Base-by-base conservation (phyloP, 1,139 yeast genomes). In the Kodamaea arcana region DNA sequence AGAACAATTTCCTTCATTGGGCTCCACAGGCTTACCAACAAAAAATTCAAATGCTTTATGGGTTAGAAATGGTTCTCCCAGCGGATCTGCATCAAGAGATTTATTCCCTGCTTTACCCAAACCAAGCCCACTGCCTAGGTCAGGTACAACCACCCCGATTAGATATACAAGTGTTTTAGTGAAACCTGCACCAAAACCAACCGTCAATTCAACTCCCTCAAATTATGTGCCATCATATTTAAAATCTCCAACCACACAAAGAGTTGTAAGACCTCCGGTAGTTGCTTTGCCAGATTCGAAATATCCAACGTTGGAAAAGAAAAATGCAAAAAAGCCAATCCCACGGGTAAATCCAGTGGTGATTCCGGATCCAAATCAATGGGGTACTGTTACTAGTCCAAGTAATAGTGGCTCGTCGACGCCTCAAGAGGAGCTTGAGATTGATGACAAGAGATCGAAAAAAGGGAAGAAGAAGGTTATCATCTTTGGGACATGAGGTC, bases 21-120 rank as follows among this genome's bases (percentile, higher is more conserved):
- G 47, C 2, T 10, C 44, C 40, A 26, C 25, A 24, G 12, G 14
- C 26, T 11, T 12, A 12, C 31, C 8, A 29, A 24, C 32, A 12
- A 29, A 20, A 29, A 25, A 42, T 40, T 25, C 36, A 44, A n/a
- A 49, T 47, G 20, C 36, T 35, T 52, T 60, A 6, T 65, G 70
- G 70, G 61, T 62, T n/a, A 40, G 47, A 15, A 32, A 24, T 10
- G 30, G 30, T 12, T 29, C 44, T 16, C 31, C 35, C n/a, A 27
- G 48, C 4, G 32, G 16, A n/a, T 4, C 23, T 16, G 15, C 26
- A 3, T 27, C 48, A 10, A 50, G 51, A 14, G 74, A 76, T 1
- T 57, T 65, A 34, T 74, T 82, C 50, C 86, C 87, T 1, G 70
- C 72, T 2, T 58, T 78, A 33, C 62, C 77, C 12, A 67, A 62